Percentiles rank a stretch among this genome's conserved stretches.
These are phyloP conservation scores for Setomelanomma holmii DNA, from an alignment of 2,329 filamentous ascomycete species.

Conservation along the genomic window DNA sequence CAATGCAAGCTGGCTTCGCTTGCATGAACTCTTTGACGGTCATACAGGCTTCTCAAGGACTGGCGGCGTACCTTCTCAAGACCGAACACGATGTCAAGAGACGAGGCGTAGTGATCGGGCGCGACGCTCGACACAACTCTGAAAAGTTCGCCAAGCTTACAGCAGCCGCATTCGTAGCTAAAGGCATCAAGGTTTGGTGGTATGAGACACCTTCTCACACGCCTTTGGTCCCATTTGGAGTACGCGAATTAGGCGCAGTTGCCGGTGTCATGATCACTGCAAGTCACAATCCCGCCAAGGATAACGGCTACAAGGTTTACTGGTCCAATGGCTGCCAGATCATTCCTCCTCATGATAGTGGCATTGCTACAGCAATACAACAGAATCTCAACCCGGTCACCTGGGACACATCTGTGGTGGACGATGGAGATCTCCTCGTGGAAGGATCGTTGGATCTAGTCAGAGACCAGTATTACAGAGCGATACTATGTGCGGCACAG, in stretches of 20 bases:
- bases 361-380: constrained; percentile 65
- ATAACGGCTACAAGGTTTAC: constrained; percentile 74
- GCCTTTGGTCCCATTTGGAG: constrained; percentile 68
- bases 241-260: constrained; percentile 60
- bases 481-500: constrained; percentile 51
- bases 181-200: constrained; percentile 66
- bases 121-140: constrained; percentile 69
- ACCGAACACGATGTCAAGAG: constrained; percentile 52
- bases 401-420: constrained; percentile 56
- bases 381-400: constrained; percentile 61
- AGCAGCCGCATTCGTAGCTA: constrained; percentile 65
- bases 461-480: constrained; percentile 52
- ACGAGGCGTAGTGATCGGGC: constrained; percentile 65
- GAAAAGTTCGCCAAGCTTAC: constrained; percentile 66
- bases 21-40: constrained; percentile 66
- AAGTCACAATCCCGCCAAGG: constrained; percentile 68
- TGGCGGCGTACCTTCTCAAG: constrained; percentile 65
- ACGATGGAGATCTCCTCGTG: constrained; percentile 48
- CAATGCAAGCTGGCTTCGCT: constrained; percentile 70
- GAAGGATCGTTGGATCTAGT: constrained; percentile 53
- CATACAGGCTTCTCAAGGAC: constrained; percentile 70
- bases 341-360: constrained; percentile 66
- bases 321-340: constrained; percentile 71
- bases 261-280: constrained; percentile 72
- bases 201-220: constrained; percentile 65